Base-by-base conservation (phyloP, 2,329 filamentous ascomycete genomes). In the Fusarium sp. region DNA sequence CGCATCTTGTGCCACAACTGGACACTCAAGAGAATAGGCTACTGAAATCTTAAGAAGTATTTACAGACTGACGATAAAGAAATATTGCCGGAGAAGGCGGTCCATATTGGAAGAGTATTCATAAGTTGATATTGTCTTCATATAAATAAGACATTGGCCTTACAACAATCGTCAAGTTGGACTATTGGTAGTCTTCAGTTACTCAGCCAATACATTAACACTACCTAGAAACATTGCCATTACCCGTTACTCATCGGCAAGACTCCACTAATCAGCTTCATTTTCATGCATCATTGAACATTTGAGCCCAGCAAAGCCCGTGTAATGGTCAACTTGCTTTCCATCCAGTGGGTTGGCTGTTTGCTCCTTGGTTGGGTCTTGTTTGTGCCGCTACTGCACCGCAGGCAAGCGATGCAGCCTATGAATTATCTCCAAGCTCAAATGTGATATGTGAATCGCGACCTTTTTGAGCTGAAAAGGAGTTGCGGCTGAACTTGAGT, bases 21-120 rank as follows among this genome's bases (percentile, higher is more conserved):
- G 24, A 56, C 24, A 11, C 17, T 38, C 14, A 22, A 17, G 7
- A 21, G 54, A 40, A 42, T 65, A 65, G 42, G 61, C 42, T 60
- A 40, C 39, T 24, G 17, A 31, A 44, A 13, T 43, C 22, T 17
- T 10, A 24, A 36, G 6, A 34, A 3, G 21, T 11, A 31, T 24
- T n/a, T 24, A 8, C 3, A 14, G 21, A 14, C 3, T 44, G 9
- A 36, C 22, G n/a, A 26, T 24, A 21, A 28, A 8, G 4, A 33
- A 9, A 7, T 19, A 14, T 21, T 33, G 1, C 11, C 11, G 7
- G 11, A 5, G 21, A 24, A 47, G 14, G 13, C 11, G 9, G 44
- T 36, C 10, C 34, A 13, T 11, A 10, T 31, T 44, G 10, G 7
- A 36, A 10, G n/a, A 24, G 19, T 13, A 10, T 14, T 10, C 4